Evolutionary conservation across 75 land plant species (phyloP), one percentile per base, ranked within the genome.

Genomic region (Picea sitchensis): DNA sequence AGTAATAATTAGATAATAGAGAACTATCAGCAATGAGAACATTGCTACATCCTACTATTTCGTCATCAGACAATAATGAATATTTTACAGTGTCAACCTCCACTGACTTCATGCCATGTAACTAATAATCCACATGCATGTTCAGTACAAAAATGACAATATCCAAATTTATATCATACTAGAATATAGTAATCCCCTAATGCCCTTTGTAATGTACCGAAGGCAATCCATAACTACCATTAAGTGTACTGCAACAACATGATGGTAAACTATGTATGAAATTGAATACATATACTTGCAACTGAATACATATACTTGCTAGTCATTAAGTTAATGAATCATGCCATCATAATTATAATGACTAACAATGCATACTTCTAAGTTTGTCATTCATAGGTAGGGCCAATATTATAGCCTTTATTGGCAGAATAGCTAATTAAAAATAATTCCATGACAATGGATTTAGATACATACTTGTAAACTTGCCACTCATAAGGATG

Each of bases 401-500:
- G 8, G 4, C 32, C 5, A 41, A 18, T 18, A 76, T 15, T n/a
- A 47, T 0, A 54, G 0, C 23, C 59, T 57, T 44, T 76, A 14
- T 9, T 0, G 5, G 56, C 3, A 36, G 47, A 44, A 44, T 44
- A 44, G 4, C 5, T 44, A 44, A 44, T 44, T 44, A 44, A 80
- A 62, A 15, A 65, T 26, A 75, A 69, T 0, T 15, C 2, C 31
- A 0, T 58, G 11, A 76, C 2, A 41, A n/a, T 76, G 75, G n/a
- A 72, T 44, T 7, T 34, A 58, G 14, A 26, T 57, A 80, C 84
- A 83, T 87, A 95, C 98, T 79, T 95, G 86, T 95, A 93, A 67
- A 93, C 96, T 82, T 91, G 92, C 98, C 98, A 93, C 87, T 95
- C 98, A 81, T 90, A 95, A 26, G 96, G 98, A 63, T 96, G 98